Percentiles rank a stretch among this genome's conserved stretches.
phyloP scores from a whole-genome alignment of 805 yeast species.

The Wickerhamiella hasegawae region DNA sequence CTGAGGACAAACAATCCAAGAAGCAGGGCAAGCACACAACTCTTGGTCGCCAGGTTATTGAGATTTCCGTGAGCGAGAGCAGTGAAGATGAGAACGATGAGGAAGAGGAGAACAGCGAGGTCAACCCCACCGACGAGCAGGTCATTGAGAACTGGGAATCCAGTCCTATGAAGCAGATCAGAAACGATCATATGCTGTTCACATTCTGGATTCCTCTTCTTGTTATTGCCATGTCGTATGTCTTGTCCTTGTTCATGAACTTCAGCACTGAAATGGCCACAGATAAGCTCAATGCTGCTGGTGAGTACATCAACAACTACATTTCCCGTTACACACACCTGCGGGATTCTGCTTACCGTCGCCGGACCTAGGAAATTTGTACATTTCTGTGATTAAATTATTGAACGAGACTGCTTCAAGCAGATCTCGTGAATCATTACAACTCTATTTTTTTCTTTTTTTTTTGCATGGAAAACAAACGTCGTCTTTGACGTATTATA shows the following conservation, averaged over 20 bases:
- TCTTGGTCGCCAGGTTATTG: conserved; percentile 11
- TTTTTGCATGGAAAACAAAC: no score
- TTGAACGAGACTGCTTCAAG: no score
- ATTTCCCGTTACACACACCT: neutral
- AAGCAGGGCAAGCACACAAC: neutral
- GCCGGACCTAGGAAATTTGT: neutral
- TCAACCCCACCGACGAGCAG: conserved; percentile 1
- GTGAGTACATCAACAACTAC: neutral
- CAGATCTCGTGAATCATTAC: no score
- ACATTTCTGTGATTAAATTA: no score
- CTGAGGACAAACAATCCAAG: no score
- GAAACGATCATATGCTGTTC: conserved; percentile 67
- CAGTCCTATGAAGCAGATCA: conserved; percentile 28
- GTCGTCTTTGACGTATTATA: neutral
- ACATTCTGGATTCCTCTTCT: conserved; percentile 86
- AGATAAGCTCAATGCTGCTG: neutral
- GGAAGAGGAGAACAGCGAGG: conserved; percentile 6
- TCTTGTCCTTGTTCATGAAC: conserved; percentile 2
- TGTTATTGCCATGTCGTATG: conserved; percentile 18
- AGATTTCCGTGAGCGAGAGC: conserved; percentile 14
- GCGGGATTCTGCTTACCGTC: neutral
- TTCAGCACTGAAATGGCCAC: neutral
- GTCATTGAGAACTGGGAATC: conserved; percentile 21
- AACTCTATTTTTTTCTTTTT: no score
- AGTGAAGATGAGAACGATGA: conserved; percentile 13